phyloP scores from a whole-genome alignment of 495 filamentous ascomycete species.

The Penicillium alfredii region DNA sequence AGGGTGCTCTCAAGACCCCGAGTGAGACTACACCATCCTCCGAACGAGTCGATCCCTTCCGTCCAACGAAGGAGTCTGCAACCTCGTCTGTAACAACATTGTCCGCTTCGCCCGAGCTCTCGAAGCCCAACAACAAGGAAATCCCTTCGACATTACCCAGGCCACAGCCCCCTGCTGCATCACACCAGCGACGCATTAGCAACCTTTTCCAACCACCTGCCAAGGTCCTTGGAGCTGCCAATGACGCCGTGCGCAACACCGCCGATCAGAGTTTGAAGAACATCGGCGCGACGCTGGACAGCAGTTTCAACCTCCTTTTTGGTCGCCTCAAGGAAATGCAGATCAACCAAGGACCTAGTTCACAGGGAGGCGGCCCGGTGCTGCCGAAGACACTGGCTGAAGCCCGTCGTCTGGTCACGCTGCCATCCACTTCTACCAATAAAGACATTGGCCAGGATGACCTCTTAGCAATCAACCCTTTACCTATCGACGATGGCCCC shows the following conservation, averaged over 20 bases:
- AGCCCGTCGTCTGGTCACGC: slow-evolving; percentile 76
- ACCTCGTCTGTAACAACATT: slow-evolving; percentile 32
- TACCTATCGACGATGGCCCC: slow-evolving; percentile 30
- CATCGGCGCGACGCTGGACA: slow-evolving; percentile 79
- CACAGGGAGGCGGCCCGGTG: slow-evolving; percentile 35
- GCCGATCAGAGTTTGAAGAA: slow-evolving; percentile 89
- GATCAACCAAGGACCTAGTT: slow-evolving; percentile 36
- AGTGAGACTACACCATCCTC: slow-evolving; percentile 47
- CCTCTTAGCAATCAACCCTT: slow-evolving; percentile 37
- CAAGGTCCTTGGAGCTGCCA: slow-evolving; percentile 71
- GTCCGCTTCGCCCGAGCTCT: slow-evolving; percentile 29
- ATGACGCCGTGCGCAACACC: slow-evolving; percentile 74
- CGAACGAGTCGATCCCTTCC: slow-evolving; percentile 28
- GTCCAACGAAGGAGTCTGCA: slow-evolving; percentile 22
- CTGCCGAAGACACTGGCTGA: slow-evolving; percentile 90
- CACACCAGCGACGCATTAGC: slow-evolving; percentile 63
- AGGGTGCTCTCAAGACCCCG: slow-evolving; percentile 55
- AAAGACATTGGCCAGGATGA: slow-evolving; percentile 43
- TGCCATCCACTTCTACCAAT: slow-evolving; percentile 55
- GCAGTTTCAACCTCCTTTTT: slow-evolving; percentile 89
- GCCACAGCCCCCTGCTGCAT: slow-evolving; percentile 33
- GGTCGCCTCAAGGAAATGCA: slow-evolving; percentile 74
- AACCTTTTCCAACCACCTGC: slow-evolving; percentile 79
- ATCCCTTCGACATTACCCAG: slow-evolving; percentile 37
- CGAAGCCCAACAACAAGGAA: slow-evolving; percentile 30